Evolutionary conservation across 177 flowering plant genomes (phyloP).

Genomic region (Vitis hybrid): DNA sequence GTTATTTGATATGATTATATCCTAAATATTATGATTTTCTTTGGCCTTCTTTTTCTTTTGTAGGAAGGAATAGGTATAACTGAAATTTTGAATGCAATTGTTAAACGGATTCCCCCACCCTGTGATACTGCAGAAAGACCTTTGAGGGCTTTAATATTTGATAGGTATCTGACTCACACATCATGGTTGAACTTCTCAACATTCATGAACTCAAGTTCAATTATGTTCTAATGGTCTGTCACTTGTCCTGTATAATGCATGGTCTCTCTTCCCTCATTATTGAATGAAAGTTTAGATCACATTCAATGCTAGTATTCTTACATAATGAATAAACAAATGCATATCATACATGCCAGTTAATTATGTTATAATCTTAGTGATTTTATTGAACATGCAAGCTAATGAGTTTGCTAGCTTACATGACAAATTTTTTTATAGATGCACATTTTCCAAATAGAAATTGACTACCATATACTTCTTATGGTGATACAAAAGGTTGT

Average conservation of each 20-base stretch:
- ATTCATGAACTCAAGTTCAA: not conserved
- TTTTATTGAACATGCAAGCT: too few relatives aligned
- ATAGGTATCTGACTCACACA: constrained; percentile 49
- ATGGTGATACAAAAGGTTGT: too few relatives aligned
- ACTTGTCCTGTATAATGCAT: not conserved
- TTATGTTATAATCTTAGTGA: too few relatives aligned
- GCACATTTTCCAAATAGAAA: too few relatives aligned
- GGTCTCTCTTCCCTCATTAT: not conserved
- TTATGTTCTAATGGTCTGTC: not conserved
- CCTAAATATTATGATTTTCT: constrained; percentile 3
- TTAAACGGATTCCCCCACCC: constrained; percentile 82
- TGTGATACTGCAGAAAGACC: constrained; percentile 64
- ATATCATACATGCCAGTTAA: too few relatives aligned
- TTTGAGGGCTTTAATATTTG: constrained; percentile 92
- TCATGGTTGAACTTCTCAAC: not conserved
- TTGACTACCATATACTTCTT: too few relatives aligned
- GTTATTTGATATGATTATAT: not conserved
- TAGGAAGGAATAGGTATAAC: constrained; percentile 92
- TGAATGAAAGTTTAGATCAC: not conserved
- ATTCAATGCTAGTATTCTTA: too few relatives aligned
- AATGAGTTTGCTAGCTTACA: too few relatives aligned
- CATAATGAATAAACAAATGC: too few relatives aligned
- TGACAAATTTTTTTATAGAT: too few relatives aligned
- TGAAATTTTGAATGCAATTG: constrained; percentile 87
- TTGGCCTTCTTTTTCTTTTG: constrained; percentile 15